Evolutionary conservation across 2,329 filamentous ascomycete genomes (phyloP).

Genomic region (Aspergillus intermedius): DNA sequence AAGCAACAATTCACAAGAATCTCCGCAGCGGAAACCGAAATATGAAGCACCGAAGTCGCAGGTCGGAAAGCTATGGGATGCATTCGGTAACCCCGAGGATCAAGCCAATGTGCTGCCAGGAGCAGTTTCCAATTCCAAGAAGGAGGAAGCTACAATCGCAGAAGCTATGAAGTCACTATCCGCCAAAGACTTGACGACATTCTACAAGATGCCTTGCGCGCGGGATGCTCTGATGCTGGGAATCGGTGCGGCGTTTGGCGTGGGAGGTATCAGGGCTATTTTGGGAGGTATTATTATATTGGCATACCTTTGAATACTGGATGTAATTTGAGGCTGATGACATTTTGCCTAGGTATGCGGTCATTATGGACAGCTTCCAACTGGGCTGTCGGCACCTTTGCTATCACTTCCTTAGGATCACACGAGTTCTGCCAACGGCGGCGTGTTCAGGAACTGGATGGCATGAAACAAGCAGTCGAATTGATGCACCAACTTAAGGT

Average conservation of each 20-base stretch:
- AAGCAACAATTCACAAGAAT: constrained; percentile 10
- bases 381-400: constrained; percentile 77
- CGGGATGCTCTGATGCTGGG: constrained; percentile 76
- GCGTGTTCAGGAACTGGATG: constrained; percentile 66
- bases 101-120: constrained; percentile 52
- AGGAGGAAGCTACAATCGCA: constrained; percentile 39
- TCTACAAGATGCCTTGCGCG: constrained; percentile 76
- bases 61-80: constrained; percentile 44
- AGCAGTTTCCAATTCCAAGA: constrained; percentile 39
- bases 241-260: constrained; percentile 69
- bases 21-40: constrained; percentile 28
- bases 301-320: not conserved
- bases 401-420: constrained; percentile 60
- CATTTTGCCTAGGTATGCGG: constrained; percentile 36
- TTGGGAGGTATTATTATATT: constrained; percentile 56
- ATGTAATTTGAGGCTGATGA: constrained; percentile 1
- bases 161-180: constrained; percentile 40
- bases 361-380: constrained; percentile 64
- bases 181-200: constrained; percentile 50
- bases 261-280: constrained; percentile 68
- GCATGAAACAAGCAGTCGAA: constrained; percentile 80
- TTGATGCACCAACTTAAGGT: constrained; percentile 68
- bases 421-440: constrained; percentile 81
- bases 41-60: constrained; percentile 40
- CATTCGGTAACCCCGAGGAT: constrained; percentile 42